Evolutionary conservation across 23 red algal genomes (phyloP).

Genomic region (Gracilaria domingensis): DNA sequence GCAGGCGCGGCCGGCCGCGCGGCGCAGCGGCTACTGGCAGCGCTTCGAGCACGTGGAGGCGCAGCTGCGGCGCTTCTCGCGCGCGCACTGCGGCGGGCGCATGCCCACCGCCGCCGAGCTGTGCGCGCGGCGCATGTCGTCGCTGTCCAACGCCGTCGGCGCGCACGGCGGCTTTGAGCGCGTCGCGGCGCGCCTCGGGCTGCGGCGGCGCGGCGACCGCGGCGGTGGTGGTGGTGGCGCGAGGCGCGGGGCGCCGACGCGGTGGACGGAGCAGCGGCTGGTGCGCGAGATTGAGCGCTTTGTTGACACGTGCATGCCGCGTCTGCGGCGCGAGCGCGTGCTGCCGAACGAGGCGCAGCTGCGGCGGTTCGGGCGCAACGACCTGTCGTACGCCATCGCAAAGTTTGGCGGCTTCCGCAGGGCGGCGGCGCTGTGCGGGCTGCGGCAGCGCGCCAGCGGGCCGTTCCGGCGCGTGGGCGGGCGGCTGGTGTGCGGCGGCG

Average conservation of each 20-base stretch:
- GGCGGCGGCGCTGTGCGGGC: slow-evolving; percentile 2
- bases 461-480: slow-evolving; percentile 13
- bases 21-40: slow-evolving; percentile 26
- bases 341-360: slow-evolving; percentile 58
- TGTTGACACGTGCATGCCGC: slow-evolving; percentile 39
- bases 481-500: neutral
- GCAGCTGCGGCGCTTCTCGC: slow-evolving; percentile 6
- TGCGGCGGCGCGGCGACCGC: neutral
- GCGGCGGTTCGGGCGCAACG: slow-evolving; percentile 55
- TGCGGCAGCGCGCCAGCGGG: slow-evolving; percentile 8
- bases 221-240: too few relatives aligned
- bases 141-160: slow-evolving; percentile 45
- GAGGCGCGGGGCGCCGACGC: slow-evolving; percentile 32
- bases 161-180: slow-evolving; percentile 52
- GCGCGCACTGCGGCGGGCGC: neutral
- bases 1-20: neutral
- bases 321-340: neutral
- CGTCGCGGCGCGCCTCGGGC: slow-evolving; percentile 18
- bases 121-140: neutral
- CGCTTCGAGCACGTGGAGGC: slow-evolving; percentile 7
- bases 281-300: slow-evolving; percentile 33
- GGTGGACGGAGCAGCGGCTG: slow-evolving; percentile 34
- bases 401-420: slow-evolving; percentile 47
- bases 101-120: slow-evolving; percentile 68
- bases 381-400: slow-evolving; percentile 60